Evolutionary conservation across 1,284 basidiomycete species (phyloP), one percentile per base, ranked within the genome.

Genomic region (Lentinus polychrous): DNA sequence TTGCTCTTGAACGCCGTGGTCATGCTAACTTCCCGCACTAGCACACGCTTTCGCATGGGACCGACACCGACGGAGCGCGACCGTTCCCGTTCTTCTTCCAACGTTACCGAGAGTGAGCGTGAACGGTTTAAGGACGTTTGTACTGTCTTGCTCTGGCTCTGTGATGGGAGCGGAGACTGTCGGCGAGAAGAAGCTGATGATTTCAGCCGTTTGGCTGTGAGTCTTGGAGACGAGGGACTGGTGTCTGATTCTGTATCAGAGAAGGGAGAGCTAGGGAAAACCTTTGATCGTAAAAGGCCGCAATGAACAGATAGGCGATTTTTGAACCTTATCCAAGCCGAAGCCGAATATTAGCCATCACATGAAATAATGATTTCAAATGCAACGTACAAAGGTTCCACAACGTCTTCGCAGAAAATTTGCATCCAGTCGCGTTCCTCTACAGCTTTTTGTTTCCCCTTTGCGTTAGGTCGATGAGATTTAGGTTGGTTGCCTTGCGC

Each of bases 11-110:
- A 85, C 18, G 66, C 75, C 20, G 80, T 74, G 11, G 78, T 79
- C 85, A 87, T 87, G 63, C 81, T 86, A 54, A 87, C 71, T 61
- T 87, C 84, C 31, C 81, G 72, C 49, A 73, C 76, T 15, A 86
- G 62, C 3, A 73, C 63, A 7, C 74, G 70, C 53, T 75, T 77
- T 43, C 54, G 52, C 57, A 74, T 66, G 37, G 69, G 61, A 51
- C 66, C 62, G 55, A 69, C 66, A 44, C 66, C 53, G 43, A 55
- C 48, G 18, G 63, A 62, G 17, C 62, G 70, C 20, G 74, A 69
- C 27, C 74, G 69, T 54, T 72, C 69, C 18, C 70, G 66, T 43
- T 75, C 74, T 20, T 74, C 70, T 51, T 79, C 74, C 33, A 86
- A 71, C 0, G 82, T 78, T 11, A 83, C 61, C 0, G 85, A 86